Conservation (phyloP, 208 protist species). For the Crithidia fasciculata region DNA sequence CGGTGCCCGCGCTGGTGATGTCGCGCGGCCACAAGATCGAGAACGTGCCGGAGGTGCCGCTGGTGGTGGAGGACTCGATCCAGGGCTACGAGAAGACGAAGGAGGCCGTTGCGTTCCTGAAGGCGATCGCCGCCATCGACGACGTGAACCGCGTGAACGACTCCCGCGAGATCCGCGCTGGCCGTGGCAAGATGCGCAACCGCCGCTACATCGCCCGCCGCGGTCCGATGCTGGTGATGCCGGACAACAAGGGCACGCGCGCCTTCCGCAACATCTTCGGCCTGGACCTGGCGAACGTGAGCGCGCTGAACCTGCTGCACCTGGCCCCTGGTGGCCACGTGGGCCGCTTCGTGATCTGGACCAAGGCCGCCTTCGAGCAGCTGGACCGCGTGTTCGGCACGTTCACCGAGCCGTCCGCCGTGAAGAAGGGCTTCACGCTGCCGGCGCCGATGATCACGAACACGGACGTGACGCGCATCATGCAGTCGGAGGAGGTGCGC, state of each 20-base stretch:
- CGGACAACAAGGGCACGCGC: conserved; percentile 83
- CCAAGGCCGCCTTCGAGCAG: conserved; percentile 96
- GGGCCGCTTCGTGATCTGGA: conserved; percentile 99
- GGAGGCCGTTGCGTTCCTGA: conserved; percentile 95
- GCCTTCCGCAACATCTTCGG: conserved; percentile 98
- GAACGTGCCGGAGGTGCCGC: conserved; percentile 95
- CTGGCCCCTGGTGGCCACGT: conserved; percentile 99
- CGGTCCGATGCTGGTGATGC: conserved; percentile 98
- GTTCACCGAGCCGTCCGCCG: conserved; percentile 66
- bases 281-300: conserved; percentile 95
- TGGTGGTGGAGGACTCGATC: conserved; percentile 94
- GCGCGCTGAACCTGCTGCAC: conserved; percentile 97
- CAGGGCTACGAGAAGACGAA: conserved; percentile 96
- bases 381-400: conserved; percentile 98
- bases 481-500: conserved; percentile 85
- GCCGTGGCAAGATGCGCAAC: conserved; percentile 98
- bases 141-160: conserved; percentile 96
- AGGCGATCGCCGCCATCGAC: conserved; percentile 89
- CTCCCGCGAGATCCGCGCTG: conserved; percentile 91
- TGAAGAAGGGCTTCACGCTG: conserved; percentile 92
- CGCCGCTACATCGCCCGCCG: conserved; percentile 93
- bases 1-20: conserved; percentile 96
- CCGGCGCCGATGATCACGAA: conserved; percentile 71
- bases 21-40: conserved; percentile 98
- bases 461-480: conserved; percentile 83